Base-by-base conservation (phyloP, 495 filamentous ascomycete genomes). In the Amphirosellinia nigrospora region DNA sequence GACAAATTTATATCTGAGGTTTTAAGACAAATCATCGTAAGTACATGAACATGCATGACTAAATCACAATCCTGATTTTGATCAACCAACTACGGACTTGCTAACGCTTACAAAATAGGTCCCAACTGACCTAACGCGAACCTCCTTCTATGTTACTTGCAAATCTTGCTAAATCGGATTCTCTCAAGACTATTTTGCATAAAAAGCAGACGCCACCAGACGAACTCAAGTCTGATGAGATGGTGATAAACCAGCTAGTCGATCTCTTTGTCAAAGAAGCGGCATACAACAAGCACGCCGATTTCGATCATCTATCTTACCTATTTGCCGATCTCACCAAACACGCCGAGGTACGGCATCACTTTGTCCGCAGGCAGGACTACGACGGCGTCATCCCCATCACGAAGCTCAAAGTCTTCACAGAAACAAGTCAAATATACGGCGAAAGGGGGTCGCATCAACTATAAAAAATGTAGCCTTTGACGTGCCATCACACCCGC, bases 231-330 rank as follows among this genome's bases (percentile, higher is more conserved):
- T 94, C 94, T 4, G 91, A 91, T 4, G 84, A 89, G 38, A 82
- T 88, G 50, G 91, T 91, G 15, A 88, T 98, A 61, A 93, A 97
- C 77, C 96, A 98, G 76, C 82, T 98, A 23, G 90, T 98, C 74
- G 96, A 97, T 78, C 91, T 95, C 74, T 99, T 98, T 77, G 96
- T 98, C 66, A 94, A 93, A 80, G 90, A 92, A 66, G 91, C 90
- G 0, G 81, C 82, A 3, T 92, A 94, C 75, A 99, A 98, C 82
- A 90, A 92, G 73, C 67, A 91, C n/a, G 93, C 94, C 72, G 88
- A 92, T 77, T 98, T 87, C 78, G 94, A 99, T 80, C 97, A 97
- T 78, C 86, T 99, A 11, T 88, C 94, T 28, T 99, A 98, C 76
- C 81, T 97, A 56, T 96, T 98, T 79, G 96, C 95, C 43, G 95